Percentiles rank a stretch among this genome's conserved stretches.
phyloP scores from a whole-genome alignment of 352 stramenopile genomes.

The Phytophthora ohioensis region DNA sequence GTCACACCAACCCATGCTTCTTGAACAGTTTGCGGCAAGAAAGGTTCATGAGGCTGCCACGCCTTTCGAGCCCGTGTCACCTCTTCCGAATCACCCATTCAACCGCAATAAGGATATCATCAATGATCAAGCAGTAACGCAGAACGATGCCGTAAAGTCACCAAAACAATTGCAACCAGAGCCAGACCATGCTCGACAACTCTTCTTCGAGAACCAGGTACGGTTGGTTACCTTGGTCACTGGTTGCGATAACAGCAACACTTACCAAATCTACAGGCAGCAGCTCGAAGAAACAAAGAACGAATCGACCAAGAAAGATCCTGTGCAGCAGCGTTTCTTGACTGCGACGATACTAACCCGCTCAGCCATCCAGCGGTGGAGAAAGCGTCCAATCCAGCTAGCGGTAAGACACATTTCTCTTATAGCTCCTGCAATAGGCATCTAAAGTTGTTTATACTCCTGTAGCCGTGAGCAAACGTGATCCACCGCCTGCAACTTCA shows the following conservation, averaged over 20 bases:
- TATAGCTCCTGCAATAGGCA: too few species aligned
- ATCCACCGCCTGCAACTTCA: neutral
- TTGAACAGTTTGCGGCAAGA: conserved; percentile 33
- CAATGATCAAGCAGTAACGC: neutral
- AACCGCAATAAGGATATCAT: neutral
- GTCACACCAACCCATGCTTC: conserved; percentile 39
- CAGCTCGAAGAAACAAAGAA: conserved; percentile 62
- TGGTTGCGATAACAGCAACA: neutral
- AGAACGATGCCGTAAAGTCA: neutral
- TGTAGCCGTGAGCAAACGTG: neutral
- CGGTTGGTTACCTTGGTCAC: neutral
- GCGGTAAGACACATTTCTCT: neutral
- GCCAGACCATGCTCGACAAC: conserved; percentile 37
- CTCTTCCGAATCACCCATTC: conserved; percentile 2
- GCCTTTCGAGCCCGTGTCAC: neutral
- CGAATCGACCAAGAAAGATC: conserved; percentile 55
- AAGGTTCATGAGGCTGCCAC: neutral
- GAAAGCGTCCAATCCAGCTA: neutral
- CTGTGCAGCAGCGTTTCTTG: conserved; percentile 36
- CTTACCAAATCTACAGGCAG: conserved; percentile 40
- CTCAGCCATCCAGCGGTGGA: neutral
- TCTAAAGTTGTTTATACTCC: too few species aligned
- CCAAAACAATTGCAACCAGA: conserved; percentile 1
- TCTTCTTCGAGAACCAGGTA: conserved; percentile 81
- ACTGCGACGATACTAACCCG: neutral